These are phyloP conservation scores for Physcomitrium patens DNA, from an alignment of 225 moss, liverwort and hornwort genomes.

Conservation along the genomic window DNA sequence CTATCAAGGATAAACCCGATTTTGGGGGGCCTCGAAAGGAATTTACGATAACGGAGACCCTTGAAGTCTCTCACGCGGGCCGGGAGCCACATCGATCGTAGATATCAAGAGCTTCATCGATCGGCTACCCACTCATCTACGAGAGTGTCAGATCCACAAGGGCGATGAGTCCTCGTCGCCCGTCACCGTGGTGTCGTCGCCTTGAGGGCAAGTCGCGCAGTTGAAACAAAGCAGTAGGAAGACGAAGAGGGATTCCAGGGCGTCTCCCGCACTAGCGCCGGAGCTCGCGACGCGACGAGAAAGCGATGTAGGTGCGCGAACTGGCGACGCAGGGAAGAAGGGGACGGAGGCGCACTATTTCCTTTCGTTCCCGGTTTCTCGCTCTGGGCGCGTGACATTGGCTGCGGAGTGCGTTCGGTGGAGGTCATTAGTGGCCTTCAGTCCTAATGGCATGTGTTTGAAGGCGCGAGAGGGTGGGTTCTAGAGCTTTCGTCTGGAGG, in stretches of 20 bases:
- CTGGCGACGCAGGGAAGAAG: no score
- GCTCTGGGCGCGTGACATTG: no score
- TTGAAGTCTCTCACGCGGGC: neutral
- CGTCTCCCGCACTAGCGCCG: neutral
- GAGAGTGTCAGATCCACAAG: no score
- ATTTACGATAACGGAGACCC: neutral
- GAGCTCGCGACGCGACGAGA: neutral
- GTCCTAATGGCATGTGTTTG: neutral
- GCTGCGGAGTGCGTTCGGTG: no score
- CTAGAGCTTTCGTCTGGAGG: no score
- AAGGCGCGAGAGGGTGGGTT: neutral
- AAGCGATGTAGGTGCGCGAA: no score
- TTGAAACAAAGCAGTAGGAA: neutral
- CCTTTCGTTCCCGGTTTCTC: no score
- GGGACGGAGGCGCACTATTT: no score
- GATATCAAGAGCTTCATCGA: neutral
- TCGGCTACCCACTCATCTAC: no score
- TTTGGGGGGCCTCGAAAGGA: neutral
- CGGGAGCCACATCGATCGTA: neutral
- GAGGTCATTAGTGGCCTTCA: no score
- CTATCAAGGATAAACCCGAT: neutral
- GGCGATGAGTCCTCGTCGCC: accelerated
- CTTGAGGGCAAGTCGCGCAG: neutral
- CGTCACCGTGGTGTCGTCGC: neutral
- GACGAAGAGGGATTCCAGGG: no score